phyloP scores from a whole-genome alignment of 2,329 filamentous ascomycete genomes.

The Trichoderma harzianum region DNA sequence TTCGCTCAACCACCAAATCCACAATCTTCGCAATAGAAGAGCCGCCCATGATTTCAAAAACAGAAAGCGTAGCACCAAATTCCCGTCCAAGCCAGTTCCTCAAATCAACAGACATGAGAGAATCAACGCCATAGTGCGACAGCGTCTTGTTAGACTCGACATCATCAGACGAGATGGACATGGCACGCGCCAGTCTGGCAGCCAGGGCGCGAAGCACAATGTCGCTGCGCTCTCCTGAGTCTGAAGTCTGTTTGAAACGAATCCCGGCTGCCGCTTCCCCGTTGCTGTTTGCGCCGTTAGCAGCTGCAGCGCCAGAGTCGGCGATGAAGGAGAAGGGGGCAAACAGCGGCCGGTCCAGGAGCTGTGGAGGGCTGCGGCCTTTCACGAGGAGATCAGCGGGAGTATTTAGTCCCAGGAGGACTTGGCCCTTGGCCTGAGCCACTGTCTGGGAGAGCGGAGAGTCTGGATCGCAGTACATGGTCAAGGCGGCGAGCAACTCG shows the following conservation, averaged over 20 bases:
- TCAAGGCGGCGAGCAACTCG: background rate
- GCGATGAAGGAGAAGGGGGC: background rate
- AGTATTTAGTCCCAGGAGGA: background rate
- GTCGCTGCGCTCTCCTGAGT: background rate
- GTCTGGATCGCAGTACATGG: constrained; percentile 1
- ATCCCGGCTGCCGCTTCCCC: background rate
- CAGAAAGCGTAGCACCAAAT: constrained; percentile 32
- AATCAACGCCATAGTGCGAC: constrained; percentile 27
- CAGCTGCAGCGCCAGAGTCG: background rate
- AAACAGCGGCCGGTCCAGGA: background rate
- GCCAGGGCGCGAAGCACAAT: constrained; percentile 25
- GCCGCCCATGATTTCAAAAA: constrained; percentile 37
- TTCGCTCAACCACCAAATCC: background rate
- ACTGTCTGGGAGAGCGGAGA: background rate
- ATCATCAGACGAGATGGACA: constrained; percentile 29
- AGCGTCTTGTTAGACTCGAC: constrained; percentile 24
- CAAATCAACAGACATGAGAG: constrained; percentile 43
- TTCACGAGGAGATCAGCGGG: background rate
- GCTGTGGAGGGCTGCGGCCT: background rate
- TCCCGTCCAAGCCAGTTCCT: constrained; percentile 39
- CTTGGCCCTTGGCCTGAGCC: background rate
- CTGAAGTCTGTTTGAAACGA: background rate
- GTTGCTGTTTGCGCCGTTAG: background rate
- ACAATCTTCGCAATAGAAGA: background rate
- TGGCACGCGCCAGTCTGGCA: constrained; percentile 31